Evolutionary conservation across 2,329 filamentous ascomycete species (phyloP).

Genomic region (Fusarium compactum): DNA sequence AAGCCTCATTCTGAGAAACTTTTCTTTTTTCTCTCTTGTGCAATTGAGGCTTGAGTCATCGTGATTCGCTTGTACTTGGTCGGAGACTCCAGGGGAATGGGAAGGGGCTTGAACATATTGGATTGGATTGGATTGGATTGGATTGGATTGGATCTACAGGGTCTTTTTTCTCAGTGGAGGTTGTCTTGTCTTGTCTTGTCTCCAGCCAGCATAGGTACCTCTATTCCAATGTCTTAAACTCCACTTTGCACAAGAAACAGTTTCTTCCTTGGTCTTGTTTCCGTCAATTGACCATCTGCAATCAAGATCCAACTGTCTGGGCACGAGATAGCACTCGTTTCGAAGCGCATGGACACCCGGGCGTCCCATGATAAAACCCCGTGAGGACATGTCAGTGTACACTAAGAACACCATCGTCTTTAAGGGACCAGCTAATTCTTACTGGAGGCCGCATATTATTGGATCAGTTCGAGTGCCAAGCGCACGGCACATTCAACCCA

Average conservation of each 20-base stretch:
- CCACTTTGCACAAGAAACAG: conserved; percentile 23
- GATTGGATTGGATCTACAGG: conserved; percentile 45
- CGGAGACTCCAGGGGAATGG: conserved; percentile 29
- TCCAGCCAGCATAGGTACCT: conserved; percentile 10
- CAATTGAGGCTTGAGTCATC: conserved; percentile 35
- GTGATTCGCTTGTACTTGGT: conserved; percentile 26
- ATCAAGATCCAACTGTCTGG: conserved; percentile 16
- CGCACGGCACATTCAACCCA: not conserved
- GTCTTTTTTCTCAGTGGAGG: conserved; percentile 36
- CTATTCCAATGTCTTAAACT: conserved; percentile 28
- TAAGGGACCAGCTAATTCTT: conserved; percentile 16
- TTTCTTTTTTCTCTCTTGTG: not conserved
- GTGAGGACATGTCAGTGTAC: conserved; percentile 18
- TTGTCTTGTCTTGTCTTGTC: conserved; percentile 19
- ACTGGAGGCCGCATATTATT: conserved; percentile 8
- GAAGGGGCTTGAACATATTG: conserved; percentile 21
- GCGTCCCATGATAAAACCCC: conserved; percentile 32
- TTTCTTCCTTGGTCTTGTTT: conserved; percentile 12
- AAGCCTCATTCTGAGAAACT: conserved; percentile 12
- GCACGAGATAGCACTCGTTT: conserved; percentile 21
- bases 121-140: conserved; percentile 15
- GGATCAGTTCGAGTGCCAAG: conserved; percentile 12
- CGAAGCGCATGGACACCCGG: conserved; percentile 23
- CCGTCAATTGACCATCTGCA: not conserved
- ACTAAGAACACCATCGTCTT: conserved; percentile 25